phyloP scores from a whole-genome alignment of 805 yeast species.

The Suhomyces vadensis region DNA sequence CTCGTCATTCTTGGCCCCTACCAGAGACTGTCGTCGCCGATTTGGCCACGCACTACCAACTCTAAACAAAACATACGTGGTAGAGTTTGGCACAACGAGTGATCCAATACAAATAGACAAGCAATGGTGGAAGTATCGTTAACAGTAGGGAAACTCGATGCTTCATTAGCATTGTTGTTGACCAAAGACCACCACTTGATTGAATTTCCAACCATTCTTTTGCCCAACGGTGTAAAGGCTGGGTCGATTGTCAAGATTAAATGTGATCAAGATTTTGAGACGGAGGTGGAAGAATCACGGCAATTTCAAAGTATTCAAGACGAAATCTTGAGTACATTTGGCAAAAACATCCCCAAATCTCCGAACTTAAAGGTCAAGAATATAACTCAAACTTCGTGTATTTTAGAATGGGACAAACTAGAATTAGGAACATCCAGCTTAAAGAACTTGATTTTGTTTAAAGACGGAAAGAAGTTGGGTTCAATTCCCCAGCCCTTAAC shows the following conservation, averaged over 20 bases:
- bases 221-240: conserved; percentile 88
- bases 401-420: conserved; percentile 89
- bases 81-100: too few species aligned
- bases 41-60: too few species aligned
- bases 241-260: conserved; percentile 87
- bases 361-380: conserved; percentile 74
- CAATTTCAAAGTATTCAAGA: conserved; percentile 69
- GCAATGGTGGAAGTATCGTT: conserved; percentile 91
- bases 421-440: conserved; percentile 80
- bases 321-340: conserved; percentile 70
- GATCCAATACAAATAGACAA: too few species aligned
- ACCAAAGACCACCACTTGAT: conserved; percentile 92
- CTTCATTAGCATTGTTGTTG: conserved; percentile 85
- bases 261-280: conserved; percentile 73
- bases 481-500: conserved; percentile 79
- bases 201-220: conserved; percentile 91
- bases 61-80: too few species aligned
- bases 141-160: conserved; percentile 94
- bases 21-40: too few species aligned
- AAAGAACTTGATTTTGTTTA: conserved; percentile 73
- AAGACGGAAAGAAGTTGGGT: conserved; percentile 73
- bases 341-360: conserved; percentile 64
- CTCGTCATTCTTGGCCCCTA: too few species aligned
- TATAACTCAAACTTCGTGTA: conserved; percentile 92
- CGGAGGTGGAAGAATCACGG: conserved; percentile 60